Percentiles rank a stretch among this genome's conserved stretches.
These are phyloP conservation scores for Neopestalotiopsis clavispora DNA, from an alignment of 2,329 filamentous ascomycete genomes.

Conservation along the genomic window DNA sequence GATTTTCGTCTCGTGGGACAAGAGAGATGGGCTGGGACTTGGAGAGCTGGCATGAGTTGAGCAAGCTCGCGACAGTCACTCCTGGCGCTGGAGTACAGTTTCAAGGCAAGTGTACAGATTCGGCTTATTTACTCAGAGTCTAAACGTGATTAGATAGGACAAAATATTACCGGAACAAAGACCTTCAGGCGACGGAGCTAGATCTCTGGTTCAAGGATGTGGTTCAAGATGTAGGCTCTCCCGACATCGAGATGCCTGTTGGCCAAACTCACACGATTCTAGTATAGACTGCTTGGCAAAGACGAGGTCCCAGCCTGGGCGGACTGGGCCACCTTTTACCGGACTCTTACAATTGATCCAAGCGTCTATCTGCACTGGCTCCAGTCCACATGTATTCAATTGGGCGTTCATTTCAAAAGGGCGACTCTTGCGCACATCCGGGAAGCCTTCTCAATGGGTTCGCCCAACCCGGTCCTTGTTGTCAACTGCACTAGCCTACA, in stretches of 20 bases:
- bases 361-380: constrained; percentile 2
- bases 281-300: not conserved
- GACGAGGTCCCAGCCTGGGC: not conserved
- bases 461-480: not conserved
- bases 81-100: not conserved
- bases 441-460: not conserved
- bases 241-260: not conserved
- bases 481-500: constrained; percentile 3
- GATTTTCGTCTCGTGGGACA: not conserved
- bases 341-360: not conserved
- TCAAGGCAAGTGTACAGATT: not conserved
- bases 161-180: not conserved
- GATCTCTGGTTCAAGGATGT: constrained; percentile 4
- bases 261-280: not conserved
- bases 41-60: not conserved
- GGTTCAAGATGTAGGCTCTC: not conserved
- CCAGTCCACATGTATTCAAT: not conserved
- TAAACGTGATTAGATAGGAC: not conserved
- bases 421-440: not conserved
- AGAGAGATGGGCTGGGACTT: not conserved
- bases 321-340: not conserved
- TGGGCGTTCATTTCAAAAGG: not conserved
- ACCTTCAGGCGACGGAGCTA: not conserved
- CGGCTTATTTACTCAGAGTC: not conserved
- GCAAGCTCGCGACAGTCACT: not conserved